Conservation (phyloP, 352 stramenopile genomes). For the Globisporangium nodosum region DNA sequence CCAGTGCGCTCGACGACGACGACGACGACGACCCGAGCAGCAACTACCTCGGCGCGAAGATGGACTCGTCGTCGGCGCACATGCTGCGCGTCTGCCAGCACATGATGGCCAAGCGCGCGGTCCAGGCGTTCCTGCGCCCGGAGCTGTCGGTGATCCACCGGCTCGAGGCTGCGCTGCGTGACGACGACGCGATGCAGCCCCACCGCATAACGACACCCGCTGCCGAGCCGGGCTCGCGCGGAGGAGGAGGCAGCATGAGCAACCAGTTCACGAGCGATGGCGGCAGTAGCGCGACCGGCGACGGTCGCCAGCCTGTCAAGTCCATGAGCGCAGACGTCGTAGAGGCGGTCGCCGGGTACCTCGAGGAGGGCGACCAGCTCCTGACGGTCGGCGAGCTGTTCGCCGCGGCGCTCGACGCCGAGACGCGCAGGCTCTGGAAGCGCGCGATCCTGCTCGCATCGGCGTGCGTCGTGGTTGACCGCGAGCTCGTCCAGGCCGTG, state of each 20-base stretch:
- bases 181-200: constrained; percentile 37
- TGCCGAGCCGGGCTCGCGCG: background rate
- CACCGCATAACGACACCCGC: constrained; percentile 12
- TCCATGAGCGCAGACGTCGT: constrained; percentile 35
- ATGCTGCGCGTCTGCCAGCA: constrained; percentile 69
- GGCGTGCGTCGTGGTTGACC: constrained; percentile 61
- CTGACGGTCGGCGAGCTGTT: constrained; percentile 68
- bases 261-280: constrained; percentile 3
- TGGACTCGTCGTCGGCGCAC: constrained; percentile 51
- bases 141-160: constrained; percentile 59
- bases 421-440: constrained; percentile 60
- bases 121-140: constrained; percentile 55
- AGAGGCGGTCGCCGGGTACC: constrained; percentile 40
- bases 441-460: constrained; percentile 65
- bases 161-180: constrained; percentile 39
- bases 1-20: constrained; percentile 4
- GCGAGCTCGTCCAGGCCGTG: constrained; percentile 48
- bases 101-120: constrained; percentile 63
- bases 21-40: constrained; percentile 16
- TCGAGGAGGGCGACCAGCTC: constrained; percentile 48
- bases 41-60: constrained; percentile 13
- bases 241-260: background rate
- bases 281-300: background rate
- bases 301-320: constrained; percentile 30
- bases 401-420: constrained; percentile 35